Conservation (phyloP, 805 yeast species). For the Ogataea neopini region DNA sequence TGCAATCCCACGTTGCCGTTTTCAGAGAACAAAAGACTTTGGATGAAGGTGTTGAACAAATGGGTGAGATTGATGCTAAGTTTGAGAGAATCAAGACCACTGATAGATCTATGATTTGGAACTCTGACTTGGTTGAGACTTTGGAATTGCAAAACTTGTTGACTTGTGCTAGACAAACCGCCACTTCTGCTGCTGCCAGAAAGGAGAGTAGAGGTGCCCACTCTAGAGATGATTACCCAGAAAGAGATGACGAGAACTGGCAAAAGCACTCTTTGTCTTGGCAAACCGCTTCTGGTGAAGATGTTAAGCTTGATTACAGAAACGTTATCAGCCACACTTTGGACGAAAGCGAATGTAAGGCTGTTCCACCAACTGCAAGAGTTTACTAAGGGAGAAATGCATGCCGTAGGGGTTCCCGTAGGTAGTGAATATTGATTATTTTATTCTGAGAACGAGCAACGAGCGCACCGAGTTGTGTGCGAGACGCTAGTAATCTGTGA, state of each 20-base stretch:
- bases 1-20: constrained; percentile 97
- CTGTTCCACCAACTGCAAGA: constrained; percentile 97
- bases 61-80: constrained; percentile 70
- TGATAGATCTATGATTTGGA: constrained; percentile 99
- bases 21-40: constrained; percentile 91
- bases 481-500: no score
- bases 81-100: constrained; percentile 79
- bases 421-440: constrained; percentile 8
- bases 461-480: no score
- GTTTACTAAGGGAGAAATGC: no score
- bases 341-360: constrained; percentile 89
- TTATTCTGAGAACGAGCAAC: constrained; percentile 1
- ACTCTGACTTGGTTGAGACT: constrained; percentile 94
- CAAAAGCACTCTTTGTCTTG: constrained; percentile 96
- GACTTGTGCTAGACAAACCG: constrained; percentile 97
- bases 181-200: constrained; percentile 90
- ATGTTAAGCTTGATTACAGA: constrained; percentile 80
- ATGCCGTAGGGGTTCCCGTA: no score
- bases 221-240: constrained; percentile 96
- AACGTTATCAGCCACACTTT: constrained; percentile 78
- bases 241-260: constrained; percentile 96
- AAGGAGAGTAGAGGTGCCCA: constrained; percentile 99
- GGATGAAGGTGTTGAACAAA: constrained; percentile 86
- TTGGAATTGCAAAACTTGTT: constrained; percentile 93
- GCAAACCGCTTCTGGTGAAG: constrained; percentile 74